Percentiles rank a stretch among this genome's conserved stretches.
Conservation (phyloP, 495 filamentous ascomycete species). For the Lichenothelia convexa region DNA sequence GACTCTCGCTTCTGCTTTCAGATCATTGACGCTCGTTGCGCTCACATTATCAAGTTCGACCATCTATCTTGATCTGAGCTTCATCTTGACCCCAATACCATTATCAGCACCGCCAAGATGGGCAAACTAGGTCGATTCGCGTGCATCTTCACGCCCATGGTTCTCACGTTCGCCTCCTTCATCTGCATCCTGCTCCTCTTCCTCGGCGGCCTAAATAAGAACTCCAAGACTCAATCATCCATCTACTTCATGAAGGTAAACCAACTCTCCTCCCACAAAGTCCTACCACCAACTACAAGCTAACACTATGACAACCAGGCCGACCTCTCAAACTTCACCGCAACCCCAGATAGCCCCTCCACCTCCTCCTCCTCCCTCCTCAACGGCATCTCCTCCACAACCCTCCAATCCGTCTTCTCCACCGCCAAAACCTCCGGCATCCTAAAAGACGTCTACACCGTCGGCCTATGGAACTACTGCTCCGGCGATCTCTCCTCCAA, state of each 20-base stretch:
- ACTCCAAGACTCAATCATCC: constrained; percentile 27
- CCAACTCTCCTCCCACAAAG: neutral
- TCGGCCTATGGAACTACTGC: constrained; percentile 83
- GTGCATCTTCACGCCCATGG: constrained; percentile 1
- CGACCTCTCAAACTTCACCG: constrained; percentile 14
- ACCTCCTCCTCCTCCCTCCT: constrained; percentile 1
- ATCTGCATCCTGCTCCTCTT: constrained; percentile 56
- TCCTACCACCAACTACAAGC: neutral
- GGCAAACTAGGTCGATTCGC: neutral
- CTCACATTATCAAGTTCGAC: no score
- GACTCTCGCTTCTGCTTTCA: no score
- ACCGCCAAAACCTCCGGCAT: constrained; percentile 13
- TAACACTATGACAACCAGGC: constrained; percentile 11
- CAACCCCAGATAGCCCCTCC: constrained; percentile 7
- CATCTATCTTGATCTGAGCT: no score
- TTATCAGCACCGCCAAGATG: constrained; percentile 1
- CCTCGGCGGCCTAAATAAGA: constrained; percentile 50
- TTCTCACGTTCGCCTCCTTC: constrained; percentile 50
- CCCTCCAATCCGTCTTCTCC: constrained; percentile 11
- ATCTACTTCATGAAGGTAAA: constrained; percentile 60
- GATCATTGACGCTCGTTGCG: no score
- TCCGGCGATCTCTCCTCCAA: constrained; percentile 31
- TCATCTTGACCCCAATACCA: neutral
- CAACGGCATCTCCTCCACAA: constrained; percentile 12
- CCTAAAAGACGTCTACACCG: constrained; percentile 59